Evolutionary conservation across 1,284 basidiomycete species (phyloP), one percentile per base, ranked within the genome.

Genomic region (Serendipita sp.): DNA sequence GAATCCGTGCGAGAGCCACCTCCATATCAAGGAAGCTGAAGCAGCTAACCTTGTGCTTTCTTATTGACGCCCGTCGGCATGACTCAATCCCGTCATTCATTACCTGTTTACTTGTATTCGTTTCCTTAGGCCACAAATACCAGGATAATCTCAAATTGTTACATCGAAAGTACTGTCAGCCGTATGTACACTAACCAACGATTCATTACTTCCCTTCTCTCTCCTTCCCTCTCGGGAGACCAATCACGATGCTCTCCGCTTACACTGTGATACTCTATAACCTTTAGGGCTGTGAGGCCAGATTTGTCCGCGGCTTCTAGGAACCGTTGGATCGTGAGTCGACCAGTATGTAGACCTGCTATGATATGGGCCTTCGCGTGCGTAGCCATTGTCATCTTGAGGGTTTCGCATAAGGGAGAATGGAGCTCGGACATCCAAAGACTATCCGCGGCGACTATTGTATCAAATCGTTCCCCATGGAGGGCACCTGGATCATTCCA

Each of bases 271-370:
- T 49, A 49, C 15, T 65, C 62, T 58, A 17, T 17, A 12, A 60
- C 45, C 5, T 44, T 42, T 22, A 43, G 50, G 38, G 61, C 22
- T 15, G 34, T 26, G n/a, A 62, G 55, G 38, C 32, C 41, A 50
- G 45, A 55, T 15, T 17, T 64, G 45, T 26, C 12, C 15, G 75
- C 74, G 2, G 70, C 67, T 15, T 74, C 68, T 44, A 88, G 67
- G 71, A 88, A 87, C 1, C 79, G 74, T 62, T 82, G 77, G 26
- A 89, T 75, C 1, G 84, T 82, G 67, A 84, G 87, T 62, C 84
- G 73, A 2, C 86, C 87, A 0, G 87, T 88, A 67, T 89, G 87
- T 45, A 88, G 67, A 0, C 87, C 87, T 0, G 83, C 84, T 10
- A 88, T 77, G 4, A 63, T 41, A 67, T 85, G 77, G 60, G 81